Evolutionary conservation across 1,139 yeast species (phyloP).

Genomic region (Debaryomyces subglobosus): DNA sequence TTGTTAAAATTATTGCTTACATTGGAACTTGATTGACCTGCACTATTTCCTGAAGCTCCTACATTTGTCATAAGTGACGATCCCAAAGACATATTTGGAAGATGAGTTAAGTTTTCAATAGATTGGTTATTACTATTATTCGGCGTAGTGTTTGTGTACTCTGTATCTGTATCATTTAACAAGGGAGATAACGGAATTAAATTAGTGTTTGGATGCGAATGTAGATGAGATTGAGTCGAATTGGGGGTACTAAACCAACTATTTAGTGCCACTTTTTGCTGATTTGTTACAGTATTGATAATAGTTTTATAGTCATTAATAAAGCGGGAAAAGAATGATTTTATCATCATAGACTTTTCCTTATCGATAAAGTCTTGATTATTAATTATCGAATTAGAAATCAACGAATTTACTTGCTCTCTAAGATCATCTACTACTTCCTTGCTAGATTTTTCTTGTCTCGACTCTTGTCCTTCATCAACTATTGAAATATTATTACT

Average conservation of each 20-base stretch:
- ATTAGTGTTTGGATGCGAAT: conserved; percentile 19
- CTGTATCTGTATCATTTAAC: conserved; percentile 36
- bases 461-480: background rate
- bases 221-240: conserved; percentile 10
- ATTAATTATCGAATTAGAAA: conserved; percentile 20
- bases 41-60: conserved; percentile 8
- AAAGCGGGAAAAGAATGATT: conserved; percentile 28
- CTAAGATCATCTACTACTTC: conserved; percentile 11
- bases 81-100: conserved; percentile 19
- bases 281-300: conserved; percentile 7
- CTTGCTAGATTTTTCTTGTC: background rate
- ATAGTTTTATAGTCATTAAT: conserved; percentile 23
- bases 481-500: background rate
- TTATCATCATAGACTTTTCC: conserved; percentile 25
- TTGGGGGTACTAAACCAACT: conserved; percentile 22
- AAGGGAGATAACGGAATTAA: conserved; percentile 42
- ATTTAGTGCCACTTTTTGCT: conserved; percentile 17
- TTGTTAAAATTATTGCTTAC: conserved; percentile 9
- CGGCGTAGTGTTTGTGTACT: conserved; percentile 18
- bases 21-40: conserved; percentile 17
- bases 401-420: conserved; percentile 21
- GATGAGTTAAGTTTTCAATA: conserved; percentile 21
- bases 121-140: conserved; percentile 12
- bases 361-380: conserved; percentile 18
- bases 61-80: conserved; percentile 5